Evolutionary conservation across 2,329 filamentous ascomycete genomes (phyloP), one percentile per base, ranked within the genome.

Genomic region (Davidsoniella australis): DNA sequence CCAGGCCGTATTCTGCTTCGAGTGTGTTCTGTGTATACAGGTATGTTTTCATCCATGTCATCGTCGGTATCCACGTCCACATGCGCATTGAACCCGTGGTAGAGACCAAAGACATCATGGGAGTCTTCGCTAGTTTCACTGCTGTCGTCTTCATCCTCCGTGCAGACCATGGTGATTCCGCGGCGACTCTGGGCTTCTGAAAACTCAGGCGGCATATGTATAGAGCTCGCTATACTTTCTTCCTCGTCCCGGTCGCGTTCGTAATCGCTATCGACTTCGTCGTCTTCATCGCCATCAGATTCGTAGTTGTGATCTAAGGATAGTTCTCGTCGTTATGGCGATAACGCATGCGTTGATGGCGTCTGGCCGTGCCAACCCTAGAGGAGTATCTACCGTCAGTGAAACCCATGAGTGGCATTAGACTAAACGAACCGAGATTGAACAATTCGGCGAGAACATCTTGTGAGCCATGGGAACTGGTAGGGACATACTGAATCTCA

Each of bases 401-500:
- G 3, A 29, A 29, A 29, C 26, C 26, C 26, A 29, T 20, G 20
- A 20, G 26, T 29, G 26, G 26, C 26, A 29, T 12, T 29, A 29
- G 26, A 29, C 10, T 29, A 29, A 29, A 29, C 26, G 26, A 29
- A 29, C 26, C 10, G 26, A 29, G 26, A 29, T 29, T 12, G 7
- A 29, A 29, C 26, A 29, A 29, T 29, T 29, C 26, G 26, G 8
- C 3, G 26, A 29, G 26, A 12, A 29, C 10, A 12, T 29, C 10
- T 8, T 29, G 26, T 6, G 26, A 9, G 26, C 26, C 26, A 29
- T 29, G 26, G 26, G 26, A 29, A 29, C 26, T 29, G 26, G 26
- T 18, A 23, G 8, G 36, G 16, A 67, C 63, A 57, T 82, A 85
- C 56, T 81, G 76, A 23, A 89, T 80, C 56, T 85, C 76, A 60